Conservation (phyloP, 129 eudicot species). For the Escallonia rubra region DNA sequence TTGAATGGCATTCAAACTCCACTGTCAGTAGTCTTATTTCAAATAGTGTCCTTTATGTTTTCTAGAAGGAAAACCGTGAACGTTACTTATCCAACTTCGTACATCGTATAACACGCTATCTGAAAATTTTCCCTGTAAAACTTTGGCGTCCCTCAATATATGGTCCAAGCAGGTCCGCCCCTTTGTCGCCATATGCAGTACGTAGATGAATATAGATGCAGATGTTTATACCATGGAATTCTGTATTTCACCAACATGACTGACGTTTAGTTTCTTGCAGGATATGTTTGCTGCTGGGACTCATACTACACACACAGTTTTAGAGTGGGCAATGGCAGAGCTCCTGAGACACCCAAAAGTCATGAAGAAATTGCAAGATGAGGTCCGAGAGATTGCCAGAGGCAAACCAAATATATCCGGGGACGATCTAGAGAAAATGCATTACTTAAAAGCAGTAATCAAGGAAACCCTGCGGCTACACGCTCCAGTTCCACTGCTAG, state of each 20-base stretch:
- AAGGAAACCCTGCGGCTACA: constrained; percentile 55
- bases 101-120: too few relatives aligned
- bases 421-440: constrained; percentile 41
- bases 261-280: constrained; percentile 11
- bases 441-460: constrained; percentile 44
- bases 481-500: constrained; percentile 45
- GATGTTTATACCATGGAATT: background rate
- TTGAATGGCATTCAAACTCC: too few relatives aligned
- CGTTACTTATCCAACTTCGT: too few relatives aligned
- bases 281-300: constrained; percentile 54
- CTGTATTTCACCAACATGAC: background rate
- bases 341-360: constrained; percentile 28
- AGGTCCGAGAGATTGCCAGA: constrained; percentile 21
- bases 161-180: too few relatives aligned
- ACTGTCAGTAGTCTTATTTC: too few relatives aligned
- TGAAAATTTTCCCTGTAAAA: too few relatives aligned
- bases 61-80: too few relatives aligned
- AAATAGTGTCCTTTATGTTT: too few relatives aligned
- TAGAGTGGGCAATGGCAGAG: constrained; percentile 76
- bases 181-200: too few relatives aligned
- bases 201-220: too few relatives aligned
- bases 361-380: constrained; percentile 45
- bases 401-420: constrained; percentile 15
- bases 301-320: constrained; percentile 35
- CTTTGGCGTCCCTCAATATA: too few relatives aligned